Evolutionary conservation across 495 filamentous ascomycete genomes (phyloP), one percentile per base, ranked within the genome.

Genomic region (Tetracladium setigerum): DNA sequence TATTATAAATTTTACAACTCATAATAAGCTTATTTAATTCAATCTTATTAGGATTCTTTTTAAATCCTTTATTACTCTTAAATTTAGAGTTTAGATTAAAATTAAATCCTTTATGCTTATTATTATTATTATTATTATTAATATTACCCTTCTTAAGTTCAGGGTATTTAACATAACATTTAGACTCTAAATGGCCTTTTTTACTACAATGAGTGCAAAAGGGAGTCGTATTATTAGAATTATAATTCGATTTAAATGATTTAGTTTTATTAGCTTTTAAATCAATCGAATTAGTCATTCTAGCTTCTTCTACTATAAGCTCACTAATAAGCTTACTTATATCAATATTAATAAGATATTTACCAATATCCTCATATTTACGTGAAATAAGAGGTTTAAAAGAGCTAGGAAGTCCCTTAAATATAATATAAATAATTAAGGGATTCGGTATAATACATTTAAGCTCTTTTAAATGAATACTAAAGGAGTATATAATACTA

Each of bases 81-180:
- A 13, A 30, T 3, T 43, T 43, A 16, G 18, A 43, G 30, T 43
- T 30, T 5, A n/a, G 19, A 12, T 36, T 7, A 14, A 46, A 16
- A 36, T 36, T 46, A 37, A 4, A 10, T 14, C 18, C 22, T 46
- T 27, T 27, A 27, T 27, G 7, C 22, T 27, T 27, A 27, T 27
- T 27, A 7, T n/a, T n/a, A n/a, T n/a, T n/a, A n/a, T n/a, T n/a
- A n/a, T n/a, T n/a, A n/a, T n/a, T n/a, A n/a, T n/a, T n/a, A n/a
- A n/a, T n/a, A n/a, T n/a, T n/a, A n/a, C n/a, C n/a, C 22, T 27
- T 27, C 7, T 27, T 27, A 27, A 46, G 27, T 37, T 46, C 30
- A 46, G 44, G 44, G 14, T 46, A 46, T 37, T 46, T 46, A 46
- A 37, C 37, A 46, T 19, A 46, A 27, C 17, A 46, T 24, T 46